Percentiles rank a stretch among this genome's conserved stretches.
Evolutionary conservation across 345 rosid species (phyloP).

Genomic region (Laguncularia racemosa): DNA sequence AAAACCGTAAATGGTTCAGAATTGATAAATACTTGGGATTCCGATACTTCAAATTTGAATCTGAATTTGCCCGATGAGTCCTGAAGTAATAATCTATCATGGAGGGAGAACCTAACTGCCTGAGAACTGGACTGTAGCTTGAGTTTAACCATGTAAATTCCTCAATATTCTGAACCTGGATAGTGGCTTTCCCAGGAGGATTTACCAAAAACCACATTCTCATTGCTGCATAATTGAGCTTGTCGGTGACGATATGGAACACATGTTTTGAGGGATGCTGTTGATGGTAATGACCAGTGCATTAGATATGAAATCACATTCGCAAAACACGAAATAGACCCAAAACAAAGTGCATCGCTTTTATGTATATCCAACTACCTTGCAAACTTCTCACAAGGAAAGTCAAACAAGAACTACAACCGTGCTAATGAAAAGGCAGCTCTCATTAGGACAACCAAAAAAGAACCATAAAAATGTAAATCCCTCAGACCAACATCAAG

Average conservation of each 20-base stretch:
- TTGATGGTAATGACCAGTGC: slow-evolving; percentile 11
- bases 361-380: no score
- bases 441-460: neutral
- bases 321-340: slow-evolving; percentile 13
- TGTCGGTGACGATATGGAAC: slow-evolving; percentile 90
- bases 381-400: no score
- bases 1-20: slow-evolving; percentile 93
- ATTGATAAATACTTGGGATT: slow-evolving; percentile 96
- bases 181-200: slow-evolving; percentile 69
- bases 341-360: neutral
- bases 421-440: no score
- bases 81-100: slow-evolving; percentile 94
- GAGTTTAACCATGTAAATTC: slow-evolving; percentile 92
- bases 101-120: slow-evolving; percentile 77
- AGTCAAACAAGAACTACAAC: no score
- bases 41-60: slow-evolving; percentile 79
- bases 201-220: slow-evolving; percentile 95
- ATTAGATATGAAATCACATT: slow-evolving; percentile 1
- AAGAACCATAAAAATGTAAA: neutral
- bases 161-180: slow-evolving; percentile 90
- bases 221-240: slow-evolving; percentile 96
- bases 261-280: slow-evolving; percentile 89
- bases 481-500: slow-evolving; percentile 3
- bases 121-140: slow-evolving; percentile 95
- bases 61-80: slow-evolving; percentile 65